A percentile compares a stretch with the other conserved stretches of the same genome.
Evolutionary conservation across 768 basidiomycete species (phyloP).

Genomic region (Paxillus involutus): DNA sequence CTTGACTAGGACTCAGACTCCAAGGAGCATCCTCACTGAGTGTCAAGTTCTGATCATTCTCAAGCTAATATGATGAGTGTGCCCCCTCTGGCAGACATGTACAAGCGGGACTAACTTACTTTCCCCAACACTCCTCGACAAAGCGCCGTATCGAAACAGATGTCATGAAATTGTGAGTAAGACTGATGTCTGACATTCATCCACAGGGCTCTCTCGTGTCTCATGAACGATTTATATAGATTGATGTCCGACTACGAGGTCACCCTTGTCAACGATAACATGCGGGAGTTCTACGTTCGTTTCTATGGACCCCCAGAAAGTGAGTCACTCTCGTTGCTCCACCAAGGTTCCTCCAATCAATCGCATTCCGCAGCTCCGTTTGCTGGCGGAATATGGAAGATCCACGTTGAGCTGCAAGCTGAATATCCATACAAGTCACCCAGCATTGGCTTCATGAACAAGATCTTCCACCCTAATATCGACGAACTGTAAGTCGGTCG

Average conservation of each 20-base stretch:
- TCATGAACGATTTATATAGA: conserved; percentile 44
- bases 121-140: conserved; percentile 63
- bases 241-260: conserved; percentile 99
- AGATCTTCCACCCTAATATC: conserved; percentile 99
- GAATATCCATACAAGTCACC: conserved; percentile 99
- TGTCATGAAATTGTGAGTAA: conserved; percentile 93
- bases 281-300: conserved; percentile 98
- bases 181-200: neutral
- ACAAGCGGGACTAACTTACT: conserved; percentile 27
- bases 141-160: conserved; percentile 98
- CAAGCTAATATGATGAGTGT: conserved; percentile 61
- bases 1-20: neutral
- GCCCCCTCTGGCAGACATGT: conserved; percentile 18
- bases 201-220: neutral
- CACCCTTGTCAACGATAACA: conserved; percentile 94
- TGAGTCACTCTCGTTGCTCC: conserved; percentile 40
- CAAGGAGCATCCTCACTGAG: conserved; percentile 7
- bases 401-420: conserved; percentile 97
- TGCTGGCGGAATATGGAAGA: conserved; percentile 98
- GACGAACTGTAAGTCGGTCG: conserved; percentile 86
- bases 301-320: conserved; percentile 95
- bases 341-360: conserved; percentile 3
- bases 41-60: conserved; percentile 4
- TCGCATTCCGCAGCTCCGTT: conserved; percentile 72
- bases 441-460: conserved; percentile 99